Evolutionary conservation across 73 alveolate genomes (phyloP), one percentile per base, ranked within the genome.

Genomic region (Blepharisma japonicum): DNA sequence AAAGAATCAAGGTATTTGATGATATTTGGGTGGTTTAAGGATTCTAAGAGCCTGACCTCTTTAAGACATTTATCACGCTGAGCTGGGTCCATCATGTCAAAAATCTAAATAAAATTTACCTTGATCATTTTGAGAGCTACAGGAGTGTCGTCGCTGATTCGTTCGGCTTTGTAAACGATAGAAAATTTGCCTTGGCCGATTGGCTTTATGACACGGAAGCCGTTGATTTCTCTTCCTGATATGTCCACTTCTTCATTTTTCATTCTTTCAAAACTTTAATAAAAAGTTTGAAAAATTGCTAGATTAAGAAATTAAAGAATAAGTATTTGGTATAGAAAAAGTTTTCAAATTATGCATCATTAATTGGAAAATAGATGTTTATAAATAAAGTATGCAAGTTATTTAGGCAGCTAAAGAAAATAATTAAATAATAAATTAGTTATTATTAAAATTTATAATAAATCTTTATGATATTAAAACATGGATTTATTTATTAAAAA

Each of bases 161-260:
- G 55, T 74, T 88, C 92, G 5, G 99, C 99, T 83, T 89, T 94
- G 86, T 91, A 96, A 8, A 95, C 99, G 0, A 89, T 90, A 4
- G 99, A 93, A 82, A 96, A 96, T 86, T 96, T 96, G 21, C 99
- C 99, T 71, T 95, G 89, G 7, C 99, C 99, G 72, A 91, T 56
- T 38, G 87, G 86, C 74, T 87, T 86, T 68, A 54, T 25, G 14
- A 86, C 71, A 23, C 79, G 76, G 70, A 76, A 84, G 45, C 87
- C 90, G 56, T 83, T 68, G 55, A 84, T 86, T 67, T 83, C 80
- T 70, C 46, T 70, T 20, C 74, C 74, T 61, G 74, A 8, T 39
- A 8, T 61, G 74, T 39, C 23, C 5, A 39, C 14, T 14, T 61
- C 74, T 61, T 61, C 74, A 9, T n/a, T 14, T 61, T 61, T 61